phyloP scores from a whole-genome alignment of 768 basidiomycete species.

The Suillus lakei region DNA sequence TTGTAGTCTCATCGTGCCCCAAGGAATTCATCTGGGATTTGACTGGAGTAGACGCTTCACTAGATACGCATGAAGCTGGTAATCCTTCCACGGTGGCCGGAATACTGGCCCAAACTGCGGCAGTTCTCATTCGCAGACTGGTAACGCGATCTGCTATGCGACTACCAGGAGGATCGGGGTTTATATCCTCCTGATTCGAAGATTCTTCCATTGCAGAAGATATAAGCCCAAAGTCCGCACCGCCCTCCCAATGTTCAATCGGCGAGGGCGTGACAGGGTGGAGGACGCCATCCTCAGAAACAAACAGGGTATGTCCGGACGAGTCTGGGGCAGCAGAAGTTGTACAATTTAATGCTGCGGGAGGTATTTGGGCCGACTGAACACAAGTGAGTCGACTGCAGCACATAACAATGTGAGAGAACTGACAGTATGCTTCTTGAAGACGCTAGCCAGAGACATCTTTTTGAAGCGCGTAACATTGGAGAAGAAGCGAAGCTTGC shows the following conservation, averaged over 20 bases:
- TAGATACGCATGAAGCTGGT: neutral
- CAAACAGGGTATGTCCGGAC: neutral
- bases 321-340: neutral
- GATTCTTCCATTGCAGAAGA: neutral
- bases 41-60: neutral
- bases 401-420: neutral
- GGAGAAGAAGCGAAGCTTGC: neutral
- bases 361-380: neutral
- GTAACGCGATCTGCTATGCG: constrained; percentile 26
- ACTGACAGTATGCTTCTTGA: neutral
- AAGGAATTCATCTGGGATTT: neutral
- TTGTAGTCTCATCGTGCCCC: neutral
- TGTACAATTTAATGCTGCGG: neutral
- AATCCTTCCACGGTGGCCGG: constrained; percentile 25
- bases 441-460: constrained; percentile 1
- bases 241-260: neutral
- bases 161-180: constrained; percentile 18
- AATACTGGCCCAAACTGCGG: constrained; percentile 28
- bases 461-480: neutral
- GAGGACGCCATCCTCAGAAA: constrained; percentile 1
- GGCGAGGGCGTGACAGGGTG: neutral
- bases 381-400: neutral
- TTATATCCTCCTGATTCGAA: neutral
- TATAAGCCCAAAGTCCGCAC: neutral
- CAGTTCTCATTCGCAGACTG: constrained; percentile 33